A percentile compares a stretch with the other conserved stretches of the same genome.
These are phyloP conservation scores for Iberis pinnata DNA, from an alignment of 345 rosid species.

Conservation along the genomic window DNA sequence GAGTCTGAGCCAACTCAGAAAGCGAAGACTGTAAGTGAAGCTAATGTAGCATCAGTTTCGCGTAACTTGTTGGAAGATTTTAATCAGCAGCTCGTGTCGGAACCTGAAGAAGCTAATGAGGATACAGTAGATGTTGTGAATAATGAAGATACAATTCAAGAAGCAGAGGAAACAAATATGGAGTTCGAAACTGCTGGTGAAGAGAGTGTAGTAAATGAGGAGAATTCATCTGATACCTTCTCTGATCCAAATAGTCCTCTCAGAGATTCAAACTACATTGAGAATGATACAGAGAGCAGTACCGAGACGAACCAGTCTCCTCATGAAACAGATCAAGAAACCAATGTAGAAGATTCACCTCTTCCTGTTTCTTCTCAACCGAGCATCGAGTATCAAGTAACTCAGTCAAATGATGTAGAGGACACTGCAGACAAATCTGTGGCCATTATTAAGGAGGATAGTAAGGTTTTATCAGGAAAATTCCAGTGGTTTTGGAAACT, in stretches of 20 bases:
- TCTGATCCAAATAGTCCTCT: conserved; percentile 53
- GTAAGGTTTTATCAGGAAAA: conserved; percentile 48
- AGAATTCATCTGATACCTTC: conserved; percentile 43
- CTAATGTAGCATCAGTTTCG: conserved; percentile 42
- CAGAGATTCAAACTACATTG: conserved; percentile 44
- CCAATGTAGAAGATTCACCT: conserved; percentile 33
- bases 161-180: conserved; percentile 25
- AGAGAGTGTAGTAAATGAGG: conserved; percentile 50
- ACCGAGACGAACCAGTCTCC: conserved; percentile 45
- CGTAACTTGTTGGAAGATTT: conserved; percentile 70
- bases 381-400: conserved; percentile 27
- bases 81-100: conserved; percentile 48
- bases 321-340: conserved; percentile 38
- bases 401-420: conserved; percentile 26
- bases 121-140: conserved; percentile 7
- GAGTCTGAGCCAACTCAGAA: conserved; percentile 63
- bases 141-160: conserved; percentile 16
- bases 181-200: conserved; percentile 33
- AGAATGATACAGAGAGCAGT: conserved; percentile 57
- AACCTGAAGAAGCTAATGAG: conserved; percentile 28
- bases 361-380: conserved; percentile 54
- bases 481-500: conserved; percentile 95
- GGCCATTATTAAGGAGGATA: conserved; percentile 24
- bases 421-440: conserved; percentile 29
- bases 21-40: conserved; percentile 29